Evolutionary conservation across 768 basidiomycete genomes (phyloP).

Genomic region (Kwoniella sp.): DNA sequence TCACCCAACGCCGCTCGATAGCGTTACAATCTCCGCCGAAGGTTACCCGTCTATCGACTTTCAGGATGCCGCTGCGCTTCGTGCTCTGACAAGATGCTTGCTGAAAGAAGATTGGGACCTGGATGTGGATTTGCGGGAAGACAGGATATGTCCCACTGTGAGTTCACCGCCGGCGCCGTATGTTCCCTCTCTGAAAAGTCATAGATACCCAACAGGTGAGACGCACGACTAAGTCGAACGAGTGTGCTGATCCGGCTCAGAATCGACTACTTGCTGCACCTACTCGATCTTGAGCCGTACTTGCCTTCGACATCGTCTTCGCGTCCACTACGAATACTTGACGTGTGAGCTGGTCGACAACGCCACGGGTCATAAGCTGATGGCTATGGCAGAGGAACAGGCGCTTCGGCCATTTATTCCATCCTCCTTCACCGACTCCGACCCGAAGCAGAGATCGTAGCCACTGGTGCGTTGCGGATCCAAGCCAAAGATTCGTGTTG

Average conservation of each 20-base stretch:
- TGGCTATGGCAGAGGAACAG: slow-evolving; percentile 65
- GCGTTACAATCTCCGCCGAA: slow-evolving; percentile 21
- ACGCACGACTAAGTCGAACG: neutral
- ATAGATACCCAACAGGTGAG: slow-evolving; percentile 43
- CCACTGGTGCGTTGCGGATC: slow-evolving; percentile 21
- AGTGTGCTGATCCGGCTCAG: slow-evolving; percentile 51
- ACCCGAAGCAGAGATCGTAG: slow-evolving; percentile 21
- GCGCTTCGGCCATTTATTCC: slow-evolving; percentile 84
- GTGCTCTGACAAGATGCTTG: slow-evolving; percentile 74
- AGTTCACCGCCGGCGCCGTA: too few relatives aligned
- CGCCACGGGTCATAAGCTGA: neutral
- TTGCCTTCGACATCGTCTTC: slow-evolving; percentile 62
- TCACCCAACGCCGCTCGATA: neutral
- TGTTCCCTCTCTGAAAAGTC: neutral
- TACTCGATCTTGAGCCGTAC: slow-evolving; percentile 39
- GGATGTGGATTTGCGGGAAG: slow-evolving; percentile 59
- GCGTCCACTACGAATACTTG: slow-evolving; percentile 52
- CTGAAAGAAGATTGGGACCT: slow-evolving; percentile 70
- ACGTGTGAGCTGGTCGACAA: slow-evolving; percentile 60
- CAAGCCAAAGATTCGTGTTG: neutral
- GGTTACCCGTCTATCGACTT: slow-evolving; percentile 65
- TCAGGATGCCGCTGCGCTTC: slow-evolving; percentile 64
- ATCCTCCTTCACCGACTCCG: slow-evolving; percentile 54
- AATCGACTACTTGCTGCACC: slow-evolving; percentile 70
- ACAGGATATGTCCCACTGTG: slow-evolving; percentile 85